A percentile compares a stretch with the other conserved stretches of the same genome.
phyloP scores from a whole-genome alignment of 352 stramenopile genomes.

The Phytophthora crassamura region DNA sequence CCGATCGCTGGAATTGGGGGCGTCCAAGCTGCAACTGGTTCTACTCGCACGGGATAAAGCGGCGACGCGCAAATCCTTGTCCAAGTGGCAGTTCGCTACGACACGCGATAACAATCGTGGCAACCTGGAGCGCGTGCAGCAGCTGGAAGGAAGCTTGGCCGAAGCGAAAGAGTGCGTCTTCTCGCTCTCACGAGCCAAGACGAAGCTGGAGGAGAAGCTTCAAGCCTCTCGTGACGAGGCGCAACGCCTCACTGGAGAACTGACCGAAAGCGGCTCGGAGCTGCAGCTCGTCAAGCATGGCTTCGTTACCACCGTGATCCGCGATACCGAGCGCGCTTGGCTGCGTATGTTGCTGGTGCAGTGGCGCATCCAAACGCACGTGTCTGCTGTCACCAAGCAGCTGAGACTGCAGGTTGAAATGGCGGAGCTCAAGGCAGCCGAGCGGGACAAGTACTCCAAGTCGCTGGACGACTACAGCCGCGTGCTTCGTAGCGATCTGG shows the following conservation, averaged over 20 bases:
- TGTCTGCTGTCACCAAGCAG: slow-evolving; percentile 48
- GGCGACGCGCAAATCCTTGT: slow-evolving; percentile 21
- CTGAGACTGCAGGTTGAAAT: slow-evolving; percentile 60
- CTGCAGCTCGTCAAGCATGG: slow-evolving; percentile 78
- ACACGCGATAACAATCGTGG: slow-evolving; percentile 32
- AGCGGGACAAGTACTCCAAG: slow-evolving; percentile 69
- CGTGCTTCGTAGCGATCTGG: slow-evolving; percentile 72
- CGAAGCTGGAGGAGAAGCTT: slow-evolving; percentile 66
- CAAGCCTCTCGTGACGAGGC: slow-evolving; percentile 37
- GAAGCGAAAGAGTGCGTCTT: slow-evolving; percentile 84
- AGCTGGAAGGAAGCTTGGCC: slow-evolving; percentile 40
- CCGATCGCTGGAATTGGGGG: slow-evolving; percentile 19
- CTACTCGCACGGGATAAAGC: slow-evolving; percentile 24
- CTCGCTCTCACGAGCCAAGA: slow-evolving; percentile 66
- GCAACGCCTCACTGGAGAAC: slow-evolving; percentile 46
- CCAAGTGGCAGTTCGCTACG: slow-evolving; percentile 40
- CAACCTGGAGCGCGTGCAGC: slow-evolving; percentile 33
- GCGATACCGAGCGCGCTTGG: slow-evolving; percentile 52
- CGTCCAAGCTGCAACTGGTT: slow-evolving; percentile 37
- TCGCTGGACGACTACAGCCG: slow-evolving; percentile 77
- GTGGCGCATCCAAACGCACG: slow-evolving; percentile 50
- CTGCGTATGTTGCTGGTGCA: slow-evolving; percentile 47
- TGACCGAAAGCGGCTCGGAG: slow-evolving; percentile 56
- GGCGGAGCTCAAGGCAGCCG: slow-evolving; percentile 58
- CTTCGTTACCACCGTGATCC: slow-evolving; percentile 60